A percentile compares a stretch with the other conserved stretches of the same genome.
These are phyloP conservation scores for Coemansia sp. DNA, from an alignment of 192 early-diverging fungal species.

Conservation along the genomic window DNA sequence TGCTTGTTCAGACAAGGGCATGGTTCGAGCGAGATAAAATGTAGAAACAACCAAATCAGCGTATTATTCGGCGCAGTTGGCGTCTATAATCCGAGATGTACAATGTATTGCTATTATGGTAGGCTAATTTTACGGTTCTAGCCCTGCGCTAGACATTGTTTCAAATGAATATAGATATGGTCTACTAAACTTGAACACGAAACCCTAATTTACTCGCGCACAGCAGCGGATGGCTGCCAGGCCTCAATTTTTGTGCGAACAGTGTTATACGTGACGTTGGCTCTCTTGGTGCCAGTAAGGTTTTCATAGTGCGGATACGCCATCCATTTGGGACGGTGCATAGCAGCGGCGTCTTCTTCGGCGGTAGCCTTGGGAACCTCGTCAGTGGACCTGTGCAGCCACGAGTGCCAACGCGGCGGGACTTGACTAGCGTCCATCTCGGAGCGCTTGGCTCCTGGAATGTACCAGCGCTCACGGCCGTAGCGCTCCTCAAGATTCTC, in stretches of 20 bases:
- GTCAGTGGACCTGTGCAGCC: slow-evolving; percentile 53
- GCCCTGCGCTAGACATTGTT: slow-evolving; percentile 6
- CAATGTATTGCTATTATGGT: not conserved
- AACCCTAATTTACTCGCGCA: slow-evolving; percentile 14
- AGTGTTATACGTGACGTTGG: slow-evolving; percentile 53
- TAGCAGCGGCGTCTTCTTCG: slow-evolving; percentile 23
- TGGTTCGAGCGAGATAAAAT: not conserved
- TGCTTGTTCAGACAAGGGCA: not conserved
- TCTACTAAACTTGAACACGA: not conserved
- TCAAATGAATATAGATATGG: not conserved
- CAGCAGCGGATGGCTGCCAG: slow-evolving; percentile 38
- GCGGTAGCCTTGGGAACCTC: slow-evolving; percentile 34
- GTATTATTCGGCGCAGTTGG: not conserved
- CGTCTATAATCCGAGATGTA: not conserved
- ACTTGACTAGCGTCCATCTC: slow-evolving; percentile 67
- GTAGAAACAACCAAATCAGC: not conserved
- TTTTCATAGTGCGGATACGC: slow-evolving; percentile 50
- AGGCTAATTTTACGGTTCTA: not conserved
- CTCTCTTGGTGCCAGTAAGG: slow-evolving; percentile 49
- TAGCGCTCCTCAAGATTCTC: slow-evolving; percentile 70
- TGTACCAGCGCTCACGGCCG: slow-evolving; percentile 78
- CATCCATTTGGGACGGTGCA: slow-evolving; percentile 54
- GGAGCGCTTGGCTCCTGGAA: slow-evolving; percentile 53
- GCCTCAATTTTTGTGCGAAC: slow-evolving; percentile 46
- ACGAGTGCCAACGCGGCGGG: slow-evolving; percentile 68